Percentiles rank a stretch among this genome's conserved stretches.
Conservation (phyloP, 208 protist species). For the Leptomonas pyrrhocoris region DNA sequence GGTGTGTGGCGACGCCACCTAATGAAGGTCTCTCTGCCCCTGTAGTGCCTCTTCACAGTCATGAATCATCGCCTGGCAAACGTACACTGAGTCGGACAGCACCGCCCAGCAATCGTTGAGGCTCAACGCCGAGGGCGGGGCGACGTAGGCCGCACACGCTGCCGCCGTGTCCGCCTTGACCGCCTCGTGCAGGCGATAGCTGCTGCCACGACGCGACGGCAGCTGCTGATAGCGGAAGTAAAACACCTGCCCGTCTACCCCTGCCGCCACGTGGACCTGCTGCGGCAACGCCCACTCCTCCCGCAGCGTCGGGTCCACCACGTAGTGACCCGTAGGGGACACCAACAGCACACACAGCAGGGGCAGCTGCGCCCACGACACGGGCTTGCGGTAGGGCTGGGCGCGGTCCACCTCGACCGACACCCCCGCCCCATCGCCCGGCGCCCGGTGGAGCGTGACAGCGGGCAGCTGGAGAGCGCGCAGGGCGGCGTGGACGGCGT, state of each 20-base stretch:
- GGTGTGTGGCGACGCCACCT: background rate
- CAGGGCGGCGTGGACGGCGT: conserved; percentile 76
- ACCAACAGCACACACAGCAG: conserved; percentile 61
- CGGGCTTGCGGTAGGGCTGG: conserved; percentile 47
- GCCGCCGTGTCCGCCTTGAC: conserved; percentile 12
- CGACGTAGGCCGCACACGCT: conserved; percentile 18
- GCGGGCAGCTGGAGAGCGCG: conserved; percentile 52
- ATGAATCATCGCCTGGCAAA: conserved; percentile 69
- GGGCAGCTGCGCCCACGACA: conserved; percentile 71
- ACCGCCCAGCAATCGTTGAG: conserved; percentile 45
- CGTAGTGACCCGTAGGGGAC: conserved; percentile 76
- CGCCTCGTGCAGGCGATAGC: conserved; percentile 32
- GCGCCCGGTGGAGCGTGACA: conserved; percentile 66
- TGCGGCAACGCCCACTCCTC: conserved; percentile 86
- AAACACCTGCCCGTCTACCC: conserved; percentile 49
- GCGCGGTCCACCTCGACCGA: conserved; percentile 78
- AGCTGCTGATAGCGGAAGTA: conserved; percentile 69
- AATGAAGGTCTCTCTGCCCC: background rate
- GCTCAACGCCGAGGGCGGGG: conserved; percentile 22
- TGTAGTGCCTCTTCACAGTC: conserved; percentile 65
- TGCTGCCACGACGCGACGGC: conserved; percentile 71
- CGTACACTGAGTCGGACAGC: conserved; percentile 46
- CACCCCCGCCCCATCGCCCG: conserved; percentile 42
- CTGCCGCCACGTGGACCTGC: conserved; percentile 71
- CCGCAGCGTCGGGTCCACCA: conserved; percentile 69